A percentile compares a stretch with the other conserved stretches of the same genome.
These are phyloP conservation scores for Sordariomycetes sp. DNA, from an alignment of 2,329 filamentous ascomycete species.

Conservation along the genomic window DNA sequence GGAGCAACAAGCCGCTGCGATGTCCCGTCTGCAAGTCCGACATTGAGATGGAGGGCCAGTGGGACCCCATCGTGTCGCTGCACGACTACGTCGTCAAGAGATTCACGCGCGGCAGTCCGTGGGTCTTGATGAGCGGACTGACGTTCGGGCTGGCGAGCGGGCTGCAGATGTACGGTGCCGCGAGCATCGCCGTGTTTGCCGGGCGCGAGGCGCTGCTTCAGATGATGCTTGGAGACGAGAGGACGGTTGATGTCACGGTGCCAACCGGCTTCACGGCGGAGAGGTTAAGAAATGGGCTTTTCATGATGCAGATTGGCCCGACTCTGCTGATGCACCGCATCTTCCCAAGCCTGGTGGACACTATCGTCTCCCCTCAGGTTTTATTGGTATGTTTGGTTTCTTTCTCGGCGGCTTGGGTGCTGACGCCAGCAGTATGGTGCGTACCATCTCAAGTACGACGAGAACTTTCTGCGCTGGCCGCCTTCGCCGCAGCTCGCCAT, in stretches of 20 bases:
- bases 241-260: conserved; percentile 16
- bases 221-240: conserved; percentile 29
- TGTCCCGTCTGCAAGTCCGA: conserved; percentile 86
- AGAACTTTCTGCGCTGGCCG: conserved; percentile 40
- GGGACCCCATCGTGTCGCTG: conserved; percentile 61
- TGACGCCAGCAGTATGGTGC: conserved; percentile 32
- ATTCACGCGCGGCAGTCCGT: conserved; percentile 46
- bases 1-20: conserved; percentile 53
- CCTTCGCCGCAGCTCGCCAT: conserved; percentile 43
- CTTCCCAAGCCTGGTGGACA: conserved; percentile 30
- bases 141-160: conserved; percentile 38
- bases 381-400: conserved; percentile 23
- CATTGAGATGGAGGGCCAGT: conserved; percentile 68
- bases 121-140: conserved; percentile 56
- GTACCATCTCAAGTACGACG: conserved; percentile 32
- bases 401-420: neutral
- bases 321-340: conserved; percentile 33
- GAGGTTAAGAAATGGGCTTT: conserved; percentile 18
- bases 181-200: conserved; percentile 41
- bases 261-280: conserved; percentile 1
- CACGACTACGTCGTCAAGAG: conserved; percentile 48
- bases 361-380: conserved; percentile 30
- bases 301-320: conserved; percentile 36
- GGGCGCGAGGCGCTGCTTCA: conserved; percentile 33
- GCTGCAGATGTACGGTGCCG: conserved; percentile 42